These are phyloP conservation scores for Plasmodium billcollinsi DNA, from an alignment of 169 alveolate genomes.

Conservation along the genomic window DNA sequence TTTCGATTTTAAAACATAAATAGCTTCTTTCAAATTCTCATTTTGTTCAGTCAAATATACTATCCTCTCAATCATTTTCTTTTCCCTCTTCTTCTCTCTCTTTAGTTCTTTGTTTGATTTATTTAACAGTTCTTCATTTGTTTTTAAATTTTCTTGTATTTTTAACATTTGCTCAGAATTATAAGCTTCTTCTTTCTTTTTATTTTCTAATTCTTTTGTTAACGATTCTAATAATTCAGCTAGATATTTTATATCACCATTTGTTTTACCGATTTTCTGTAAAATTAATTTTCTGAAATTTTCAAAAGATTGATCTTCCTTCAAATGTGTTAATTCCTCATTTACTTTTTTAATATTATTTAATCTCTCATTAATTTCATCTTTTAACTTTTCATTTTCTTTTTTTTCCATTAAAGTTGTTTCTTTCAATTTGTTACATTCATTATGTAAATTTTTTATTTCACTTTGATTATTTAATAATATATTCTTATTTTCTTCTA, in stretches of 20 bases:
- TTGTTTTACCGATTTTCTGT: conserved; percentile 34
- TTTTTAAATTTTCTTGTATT: conserved; percentile 19
- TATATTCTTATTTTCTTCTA: conserved; percentile 5
- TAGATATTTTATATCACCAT: conserved; percentile 39
- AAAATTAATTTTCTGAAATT: conserved; percentile 42
- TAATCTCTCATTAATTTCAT: conserved; percentile 21
- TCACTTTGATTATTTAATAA: conserved; percentile 35
- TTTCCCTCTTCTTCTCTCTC: conserved; percentile 7
- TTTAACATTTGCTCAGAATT: not conserved
- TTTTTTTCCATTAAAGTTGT: not conserved
- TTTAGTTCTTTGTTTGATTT: conserved; percentile 7
- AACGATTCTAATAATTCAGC: conserved; percentile 44
- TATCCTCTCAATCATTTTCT: conserved; percentile 26
- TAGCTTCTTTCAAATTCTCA: conserved; percentile 16
- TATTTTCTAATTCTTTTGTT: conserved; percentile 61
- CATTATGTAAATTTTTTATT: conserved; percentile 7
- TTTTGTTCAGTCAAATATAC: conserved; percentile 24
- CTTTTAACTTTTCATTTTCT: conserved; percentile 27
- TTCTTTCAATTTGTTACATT: conserved; percentile 16
- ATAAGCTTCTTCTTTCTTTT: conserved; percentile 6
- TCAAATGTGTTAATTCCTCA: conserved; percentile 30
- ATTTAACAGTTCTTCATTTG: not conserved
- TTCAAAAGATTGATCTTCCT: conserved; percentile 29
- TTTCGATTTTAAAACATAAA: conserved; percentile 4
- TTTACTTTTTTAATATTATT: conserved; percentile 19